A percentile compares a stretch with the other conserved stretches of the same genome.
These are phyloP conservation scores for Histomonas meleagridis DNA, from an alignment of 208 protist genomes.

Conservation along the genomic window DNA sequence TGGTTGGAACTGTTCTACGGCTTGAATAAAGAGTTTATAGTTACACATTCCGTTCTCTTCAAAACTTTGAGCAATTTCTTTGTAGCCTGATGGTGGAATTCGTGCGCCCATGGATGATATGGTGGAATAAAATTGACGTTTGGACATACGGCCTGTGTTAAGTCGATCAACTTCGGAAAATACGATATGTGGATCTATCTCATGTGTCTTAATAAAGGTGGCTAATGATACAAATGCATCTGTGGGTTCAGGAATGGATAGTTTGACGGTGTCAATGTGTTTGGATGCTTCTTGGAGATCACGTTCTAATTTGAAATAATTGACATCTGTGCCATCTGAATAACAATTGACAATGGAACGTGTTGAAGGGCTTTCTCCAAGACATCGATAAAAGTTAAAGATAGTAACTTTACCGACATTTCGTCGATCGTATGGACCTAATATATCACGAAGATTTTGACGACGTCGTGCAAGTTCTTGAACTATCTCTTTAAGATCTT, in stretches of 20 bases:
- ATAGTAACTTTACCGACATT: background rate
- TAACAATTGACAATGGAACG: background rate
- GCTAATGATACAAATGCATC: background rate
- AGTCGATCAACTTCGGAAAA: background rate
- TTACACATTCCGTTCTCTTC: background rate
- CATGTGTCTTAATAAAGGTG: background rate
- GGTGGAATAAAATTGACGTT: background rate
- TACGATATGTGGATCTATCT: background rate
- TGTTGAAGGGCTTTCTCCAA: background rate
- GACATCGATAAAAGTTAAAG: background rate
- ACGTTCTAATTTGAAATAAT: background rate
- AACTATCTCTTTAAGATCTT: background rate
- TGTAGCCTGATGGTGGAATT: background rate
- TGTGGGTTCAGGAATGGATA: background rate
- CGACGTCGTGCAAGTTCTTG: background rate
- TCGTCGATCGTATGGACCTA: background rate
- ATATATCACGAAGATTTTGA: background rate
- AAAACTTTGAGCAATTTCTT: background rate
- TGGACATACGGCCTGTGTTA: background rate
- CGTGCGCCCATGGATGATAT: background rate
- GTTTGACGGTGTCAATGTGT: background rate
- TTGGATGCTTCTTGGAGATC: background rate
- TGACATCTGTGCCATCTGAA: background rate
- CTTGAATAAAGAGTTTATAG: background rate
- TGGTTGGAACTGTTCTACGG: background rate